Conservation (phyloP, 345 rosid species). For the Salix dunnii region DNA sequence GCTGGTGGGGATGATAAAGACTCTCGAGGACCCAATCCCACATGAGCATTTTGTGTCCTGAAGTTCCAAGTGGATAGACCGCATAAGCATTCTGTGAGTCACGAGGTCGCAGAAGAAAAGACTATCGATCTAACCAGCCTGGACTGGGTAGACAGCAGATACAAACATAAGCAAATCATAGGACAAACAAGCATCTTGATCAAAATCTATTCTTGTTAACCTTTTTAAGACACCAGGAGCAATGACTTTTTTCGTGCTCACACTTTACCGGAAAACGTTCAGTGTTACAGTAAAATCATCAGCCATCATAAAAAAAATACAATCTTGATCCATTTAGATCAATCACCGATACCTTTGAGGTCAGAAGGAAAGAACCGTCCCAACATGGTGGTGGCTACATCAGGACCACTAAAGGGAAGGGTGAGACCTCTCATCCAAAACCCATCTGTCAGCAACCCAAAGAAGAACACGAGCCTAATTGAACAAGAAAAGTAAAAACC, state of each 20-base stretch:
- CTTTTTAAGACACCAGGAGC: neutral
- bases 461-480: neutral
- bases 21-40: neutral
- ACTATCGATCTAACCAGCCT: neutral
- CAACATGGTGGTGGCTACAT: neutral
- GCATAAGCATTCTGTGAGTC: neutral
- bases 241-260: neutral
- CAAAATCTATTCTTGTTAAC: neutral
- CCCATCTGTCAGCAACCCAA: constrained; percentile 27
- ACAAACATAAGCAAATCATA: neutral
- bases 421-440: constrained; percentile 80
- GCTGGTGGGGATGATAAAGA: neutral
- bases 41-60: neutral
- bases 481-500: neutral
- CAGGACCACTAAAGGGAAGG: constrained; percentile 37
- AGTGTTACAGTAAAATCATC: constrained; percentile 16
- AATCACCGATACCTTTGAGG: constrained; percentile 5
- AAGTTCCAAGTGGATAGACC: neutral
- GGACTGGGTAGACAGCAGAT: neutral
- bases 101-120: neutral
- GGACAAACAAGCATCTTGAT: neutral
- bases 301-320: constrained; percentile 5
- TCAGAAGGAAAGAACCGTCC: neutral
- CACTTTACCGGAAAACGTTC: neutral
- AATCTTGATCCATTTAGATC: constrained; percentile 26